phyloP scores from a whole-genome alignment of 2,329 filamentous ascomycete genomes.

The Emydomyces testavorans region DNA sequence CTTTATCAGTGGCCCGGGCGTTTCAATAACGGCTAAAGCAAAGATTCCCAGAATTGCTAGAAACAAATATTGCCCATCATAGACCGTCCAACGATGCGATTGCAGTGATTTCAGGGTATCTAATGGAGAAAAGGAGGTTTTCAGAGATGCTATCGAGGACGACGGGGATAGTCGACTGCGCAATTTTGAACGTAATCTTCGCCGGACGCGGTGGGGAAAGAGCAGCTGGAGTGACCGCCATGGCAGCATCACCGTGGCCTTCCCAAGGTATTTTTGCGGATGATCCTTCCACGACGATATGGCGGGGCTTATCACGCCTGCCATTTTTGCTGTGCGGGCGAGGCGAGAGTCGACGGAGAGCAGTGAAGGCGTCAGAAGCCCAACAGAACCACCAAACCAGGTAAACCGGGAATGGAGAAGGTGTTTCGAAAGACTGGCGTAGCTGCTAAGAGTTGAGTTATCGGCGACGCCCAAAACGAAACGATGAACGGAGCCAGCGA shows the following conservation, averaged over 20 bases:
- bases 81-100: constrained; percentile 65
- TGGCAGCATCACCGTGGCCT: constrained; percentile 38
- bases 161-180: constrained; percentile 55
- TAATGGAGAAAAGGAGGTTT: constrained; percentile 70
- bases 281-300: constrained; percentile 39
- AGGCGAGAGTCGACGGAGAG: not conserved
- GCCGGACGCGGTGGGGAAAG: constrained; percentile 53
- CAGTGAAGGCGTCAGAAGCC: not conserved
- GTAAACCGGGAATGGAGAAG: not conserved
- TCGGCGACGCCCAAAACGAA: not conserved
- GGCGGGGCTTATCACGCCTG: constrained; percentile 25
- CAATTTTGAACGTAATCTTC: constrained; percentile 57
- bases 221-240: constrained; percentile 41
- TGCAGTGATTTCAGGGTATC: constrained; percentile 67
- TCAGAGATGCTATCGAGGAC: constrained; percentile 61
- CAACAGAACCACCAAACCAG: constrained; percentile 7
- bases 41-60: constrained; percentile 66
- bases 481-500: not conserved
- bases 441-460: not conserved
- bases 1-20: constrained; percentile 66
- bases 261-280: constrained; percentile 34
- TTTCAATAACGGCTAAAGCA: constrained; percentile 69
- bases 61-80: constrained; percentile 76
- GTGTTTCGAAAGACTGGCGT: not conserved
- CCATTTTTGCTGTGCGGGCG: constrained; percentile 8